Evolutionary conservation across 108 stramenopile genomes (phyloP).

Genomic region (Epithemia pelagica): DNA sequence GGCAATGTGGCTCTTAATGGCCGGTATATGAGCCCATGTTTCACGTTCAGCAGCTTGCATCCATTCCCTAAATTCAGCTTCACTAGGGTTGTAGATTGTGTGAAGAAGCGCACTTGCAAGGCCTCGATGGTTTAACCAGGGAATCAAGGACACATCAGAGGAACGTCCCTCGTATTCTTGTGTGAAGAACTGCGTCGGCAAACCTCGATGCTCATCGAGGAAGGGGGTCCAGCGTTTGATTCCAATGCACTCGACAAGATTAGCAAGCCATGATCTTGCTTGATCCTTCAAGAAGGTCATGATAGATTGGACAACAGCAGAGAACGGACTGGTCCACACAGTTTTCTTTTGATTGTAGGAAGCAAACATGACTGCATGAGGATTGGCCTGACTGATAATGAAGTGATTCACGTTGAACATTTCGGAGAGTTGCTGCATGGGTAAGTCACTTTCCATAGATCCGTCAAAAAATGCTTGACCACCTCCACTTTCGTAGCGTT

Average conservation of each 20-base stretch:
- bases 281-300: slow-evolving; percentile 84
- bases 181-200: slow-evolving; percentile 69
- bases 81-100: slow-evolving; percentile 84
- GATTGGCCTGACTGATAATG: slow-evolving; percentile 94
- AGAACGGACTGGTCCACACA: slow-evolving; percentile 74
- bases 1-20: slow-evolving; percentile 81
- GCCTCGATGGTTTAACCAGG: slow-evolving; percentile 81
- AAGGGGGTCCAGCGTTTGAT: slow-evolving; percentile 70
- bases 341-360: slow-evolving; percentile 56
- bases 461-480: slow-evolving; percentile 56
- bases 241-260: slow-evolving; percentile 80
- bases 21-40: slow-evolving; percentile 82
- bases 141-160: slow-evolving; percentile 92
- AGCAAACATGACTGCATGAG: slow-evolving; percentile 89
- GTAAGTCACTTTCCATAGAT: slow-evolving; percentile 93
- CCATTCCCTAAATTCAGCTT: slow-evolving; percentile 79
- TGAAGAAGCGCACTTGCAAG: slow-evolving; percentile 74
- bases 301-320: slow-evolving; percentile 70
- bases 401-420: slow-evolving; percentile 99
- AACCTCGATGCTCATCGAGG: slow-evolving; percentile 68
- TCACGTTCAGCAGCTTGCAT: slow-evolving; percentile 72
- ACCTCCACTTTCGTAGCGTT: slow-evolving; percentile 68
- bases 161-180: slow-evolving; percentile 96
- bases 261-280: slow-evolving; percentile 67
- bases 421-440: slow-evolving; percentile 96